Percentiles rank a stretch among this genome's conserved stretches.
These are phyloP conservation scores for Ogataea naganishii DNA, from an alignment of 805 yeast species.

Conservation along the genomic window DNA sequence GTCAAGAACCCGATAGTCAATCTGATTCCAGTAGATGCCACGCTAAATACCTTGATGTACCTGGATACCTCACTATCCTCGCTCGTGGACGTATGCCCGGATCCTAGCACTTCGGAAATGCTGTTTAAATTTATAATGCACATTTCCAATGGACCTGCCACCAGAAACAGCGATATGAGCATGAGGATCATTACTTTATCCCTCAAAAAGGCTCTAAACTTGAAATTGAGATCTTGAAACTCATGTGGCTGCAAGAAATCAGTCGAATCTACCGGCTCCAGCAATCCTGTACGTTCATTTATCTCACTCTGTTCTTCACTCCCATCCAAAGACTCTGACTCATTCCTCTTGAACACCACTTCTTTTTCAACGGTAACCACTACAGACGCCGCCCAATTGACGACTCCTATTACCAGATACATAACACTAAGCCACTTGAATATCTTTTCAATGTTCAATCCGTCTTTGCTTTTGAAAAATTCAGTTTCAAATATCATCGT, in stretches of 20 bases:
- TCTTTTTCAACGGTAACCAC: conserved; percentile 53
- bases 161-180: conserved; percentile 53
- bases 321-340: conserved; percentile 10
- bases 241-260: conserved; percentile 15
- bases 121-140: conserved; percentile 64
- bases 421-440: conserved; percentile 44
- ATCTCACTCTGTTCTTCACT: conserved; percentile 1
- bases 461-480: conserved; percentile 21
- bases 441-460: conserved; percentile 39
- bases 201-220: conserved; percentile 25
- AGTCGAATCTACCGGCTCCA: conserved; percentile 7
- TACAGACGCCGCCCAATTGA: conserved; percentile 58
- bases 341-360: conserved; percentile 26
- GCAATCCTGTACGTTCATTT: no score
- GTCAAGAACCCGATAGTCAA: conserved; percentile 12
- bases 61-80: conserved; percentile 6
- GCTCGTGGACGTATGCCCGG: no score
- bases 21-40: conserved; percentile 21
- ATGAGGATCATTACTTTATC: conserved; percentile 59
- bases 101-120: conserved; percentile 6
- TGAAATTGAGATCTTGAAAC: conserved; percentile 12
- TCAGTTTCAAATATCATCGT: conserved; percentile 46
- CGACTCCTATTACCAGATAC: conserved; percentile 46
- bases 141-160: conserved; percentile 80
- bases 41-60: conserved; percentile 12